Conservation (phyloP, 2,329 filamentous ascomycete species). For the Alternaria brassicicola region DNA sequence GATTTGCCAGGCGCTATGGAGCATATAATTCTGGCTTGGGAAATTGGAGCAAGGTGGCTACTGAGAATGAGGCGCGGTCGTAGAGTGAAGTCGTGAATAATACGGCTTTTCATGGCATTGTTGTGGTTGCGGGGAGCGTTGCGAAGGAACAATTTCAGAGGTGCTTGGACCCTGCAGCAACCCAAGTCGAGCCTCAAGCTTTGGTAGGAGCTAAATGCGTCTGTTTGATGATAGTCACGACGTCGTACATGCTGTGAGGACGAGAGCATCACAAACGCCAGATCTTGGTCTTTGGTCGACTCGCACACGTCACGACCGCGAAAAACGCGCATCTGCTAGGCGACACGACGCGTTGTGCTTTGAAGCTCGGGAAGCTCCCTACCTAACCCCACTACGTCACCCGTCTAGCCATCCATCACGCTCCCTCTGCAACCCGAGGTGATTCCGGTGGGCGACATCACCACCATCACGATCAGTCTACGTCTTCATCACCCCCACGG, state of each 20-base stretch:
- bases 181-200: neutral
- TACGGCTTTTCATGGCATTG: neutral
- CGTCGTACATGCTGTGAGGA: neutral
- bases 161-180: constrained; percentile 19
- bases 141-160: constrained; percentile 11
- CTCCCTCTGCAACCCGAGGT: neutral
- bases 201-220: neutral
- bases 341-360: neutral
- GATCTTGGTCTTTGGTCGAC: neutral
- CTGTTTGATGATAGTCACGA: neutral
- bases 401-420: neutral
- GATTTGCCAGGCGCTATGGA: constrained; percentile 4
- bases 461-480: too few relatives aligned
- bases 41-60: too few relatives aligned
- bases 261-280: neutral
- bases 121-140: constrained; percentile 4
- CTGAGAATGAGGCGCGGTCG: neutral
- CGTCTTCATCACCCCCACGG: too few relatives aligned
- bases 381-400: constrained; percentile 19
- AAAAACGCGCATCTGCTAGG: neutral
- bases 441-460: neutral
- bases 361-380: constrained; percentile 5
- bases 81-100: neutral
- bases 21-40: constrained; percentile 18
- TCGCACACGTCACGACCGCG: neutral